phyloP scores from a whole-genome alignment of 495 filamentous ascomycete genomes.

The Astrothelium macrocarpum region DNA sequence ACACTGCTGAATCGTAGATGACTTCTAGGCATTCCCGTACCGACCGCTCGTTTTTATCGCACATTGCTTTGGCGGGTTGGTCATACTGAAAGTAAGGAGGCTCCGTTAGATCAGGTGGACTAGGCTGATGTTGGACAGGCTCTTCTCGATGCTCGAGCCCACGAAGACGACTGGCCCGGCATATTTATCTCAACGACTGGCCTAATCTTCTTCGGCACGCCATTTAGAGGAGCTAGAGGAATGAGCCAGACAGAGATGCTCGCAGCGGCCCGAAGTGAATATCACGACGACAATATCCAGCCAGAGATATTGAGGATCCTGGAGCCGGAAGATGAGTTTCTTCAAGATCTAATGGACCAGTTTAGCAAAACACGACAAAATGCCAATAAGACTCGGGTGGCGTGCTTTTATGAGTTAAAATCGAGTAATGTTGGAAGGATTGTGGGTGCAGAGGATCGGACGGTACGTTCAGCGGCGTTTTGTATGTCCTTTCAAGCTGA shows the following conservation, averaged over 20 bases:
- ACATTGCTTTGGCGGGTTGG: constrained; percentile 13
- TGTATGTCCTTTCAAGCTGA: background rate
- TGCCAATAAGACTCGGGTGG: background rate
- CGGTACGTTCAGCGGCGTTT: background rate
- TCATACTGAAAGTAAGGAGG: constrained; percentile 9
- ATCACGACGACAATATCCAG: constrained; percentile 14
- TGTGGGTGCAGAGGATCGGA: background rate
- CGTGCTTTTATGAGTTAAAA: constrained; percentile 1
- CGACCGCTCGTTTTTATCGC: constrained; percentile 15
- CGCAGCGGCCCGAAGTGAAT: constrained; percentile 7
- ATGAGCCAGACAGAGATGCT: constrained; percentile 17
- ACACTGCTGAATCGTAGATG: background rate
- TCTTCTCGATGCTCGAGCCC: constrained; percentile 11
- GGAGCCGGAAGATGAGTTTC: constrained; percentile 2
- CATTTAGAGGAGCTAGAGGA: constrained; percentile 13
- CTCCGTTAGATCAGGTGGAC: background rate
- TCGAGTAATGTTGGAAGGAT: background rate
- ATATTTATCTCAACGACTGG: constrained; percentile 11
- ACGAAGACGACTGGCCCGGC: constrained; percentile 10
- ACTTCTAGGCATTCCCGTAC: background rate
- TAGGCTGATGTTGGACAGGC: constrained; percentile 9
- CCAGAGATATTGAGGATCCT: background rate
- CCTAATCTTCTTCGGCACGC: constrained; percentile 13
- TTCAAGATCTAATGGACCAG: background rate
- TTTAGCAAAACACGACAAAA: background rate